phyloP scores from a whole-genome alignment of 2,329 filamentous ascomycete genomes.

The Paramyrothecium sp. region DNA sequence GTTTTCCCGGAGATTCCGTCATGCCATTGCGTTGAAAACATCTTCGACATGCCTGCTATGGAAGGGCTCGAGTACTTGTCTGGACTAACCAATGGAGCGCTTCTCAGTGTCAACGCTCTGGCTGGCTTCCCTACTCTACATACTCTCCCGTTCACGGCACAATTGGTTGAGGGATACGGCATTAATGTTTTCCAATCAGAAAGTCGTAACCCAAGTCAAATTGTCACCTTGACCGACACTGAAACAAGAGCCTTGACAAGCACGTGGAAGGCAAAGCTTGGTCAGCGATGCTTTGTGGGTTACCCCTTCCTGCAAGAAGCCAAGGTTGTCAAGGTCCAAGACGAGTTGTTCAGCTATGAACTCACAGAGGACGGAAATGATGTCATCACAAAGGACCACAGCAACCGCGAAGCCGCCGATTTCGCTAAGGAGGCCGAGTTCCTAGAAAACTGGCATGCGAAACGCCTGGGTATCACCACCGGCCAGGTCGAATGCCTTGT shows the following conservation, averaged over 20 bases:
- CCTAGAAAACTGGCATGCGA: conserved; percentile 86
- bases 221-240: conserved; percentile 77
- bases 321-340: conserved; percentile 83
- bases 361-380: conserved; percentile 65
- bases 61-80: conserved; percentile 85
- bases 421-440: conserved; percentile 82
- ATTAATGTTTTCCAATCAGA: conserved; percentile 95
- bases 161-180: conserved; percentile 70
- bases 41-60: conserved; percentile 90
- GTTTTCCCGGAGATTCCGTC: conserved; percentile 85
- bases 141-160: conserved; percentile 78
- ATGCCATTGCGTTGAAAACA: conserved; percentile 92
- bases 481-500: conserved; percentile 86
- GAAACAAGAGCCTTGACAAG: conserved; percentile 69
- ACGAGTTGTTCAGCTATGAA: conserved; percentile 89
- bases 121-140: conserved; percentile 92
- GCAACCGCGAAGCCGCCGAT: conserved; percentile 72
- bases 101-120: conserved; percentile 78
- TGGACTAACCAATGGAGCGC: conserved; percentile 79
- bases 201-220: conserved; percentile 94
- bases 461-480: conserved; percentile 83
- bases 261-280: conserved; percentile 75
- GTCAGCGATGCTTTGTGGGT: conserved; percentile 83
- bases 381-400: conserved; percentile 68
- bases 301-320: conserved; percentile 96